phyloP scores from a whole-genome alignment of 192 early-diverging fungal species.

The Coemansia sp. region DNA sequence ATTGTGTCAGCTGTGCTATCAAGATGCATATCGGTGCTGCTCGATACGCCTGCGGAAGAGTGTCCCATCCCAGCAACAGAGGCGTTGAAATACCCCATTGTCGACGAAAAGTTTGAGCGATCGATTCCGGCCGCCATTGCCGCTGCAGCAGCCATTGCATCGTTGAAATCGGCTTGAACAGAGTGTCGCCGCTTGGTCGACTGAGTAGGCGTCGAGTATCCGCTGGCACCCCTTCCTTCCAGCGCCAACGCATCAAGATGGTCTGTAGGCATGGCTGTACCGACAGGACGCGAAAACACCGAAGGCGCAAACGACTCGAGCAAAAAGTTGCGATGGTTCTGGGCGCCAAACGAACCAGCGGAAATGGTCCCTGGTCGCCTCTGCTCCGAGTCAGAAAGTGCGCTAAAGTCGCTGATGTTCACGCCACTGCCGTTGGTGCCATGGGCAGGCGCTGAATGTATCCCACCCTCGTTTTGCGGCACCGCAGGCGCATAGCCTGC shows the following conservation, averaged over 20 bases:
- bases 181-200: conserved; percentile 50
- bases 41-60: conserved; percentile 1
- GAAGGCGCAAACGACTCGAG: conserved; percentile 47
- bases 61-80: conserved; percentile 26
- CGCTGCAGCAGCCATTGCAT: conserved; percentile 44
- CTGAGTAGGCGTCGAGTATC: conserved; percentile 50
- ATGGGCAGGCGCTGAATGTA: conserved; percentile 36
- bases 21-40: conserved; percentile 23
- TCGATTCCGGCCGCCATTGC: conserved; percentile 36
- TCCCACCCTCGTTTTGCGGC: conserved; percentile 17
- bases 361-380: conserved; percentile 20
- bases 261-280: conserved; percentile 38
- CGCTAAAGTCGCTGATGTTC: conserved; percentile 14
- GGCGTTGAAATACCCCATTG: conserved; percentile 35
- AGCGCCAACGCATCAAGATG: conserved; percentile 55
- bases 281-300: conserved; percentile 41
- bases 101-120: conserved; percentile 33
- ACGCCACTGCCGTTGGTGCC: conserved; percentile 1
- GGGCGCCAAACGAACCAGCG: conserved; percentile 21
- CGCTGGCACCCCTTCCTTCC: conserved; percentile 38
- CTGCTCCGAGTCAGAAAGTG: conserved; percentile 15
- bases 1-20: conserved; percentile 31
- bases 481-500: neutral
- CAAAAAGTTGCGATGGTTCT: conserved; percentile 22
- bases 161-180: conserved; percentile 48